Base-by-base conservation (phyloP, 208 protist genomes). In the Entamoeba moshkovskii region DNA sequence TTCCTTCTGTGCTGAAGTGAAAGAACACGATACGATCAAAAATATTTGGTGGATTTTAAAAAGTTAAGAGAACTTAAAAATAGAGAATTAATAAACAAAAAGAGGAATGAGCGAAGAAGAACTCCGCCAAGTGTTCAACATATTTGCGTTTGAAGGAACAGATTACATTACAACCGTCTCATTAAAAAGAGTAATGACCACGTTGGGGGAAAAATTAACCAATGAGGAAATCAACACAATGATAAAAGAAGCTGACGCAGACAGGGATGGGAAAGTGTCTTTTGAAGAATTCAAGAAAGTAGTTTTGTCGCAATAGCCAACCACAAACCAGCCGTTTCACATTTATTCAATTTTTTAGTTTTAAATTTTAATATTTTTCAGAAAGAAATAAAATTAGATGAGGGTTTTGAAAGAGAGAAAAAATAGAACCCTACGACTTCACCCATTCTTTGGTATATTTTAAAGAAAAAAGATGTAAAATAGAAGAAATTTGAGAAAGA, bases 91-190 rank as follows among this genome's bases (percentile, higher is more conserved):
- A 29, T 96, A 96, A 91, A 93, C 94, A 92, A 96, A 94, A 91
- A 95, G 96, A n/a, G 94, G 66, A 95, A 97, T 98, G 93, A 97
- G 97, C 92, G 97, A 98, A 91, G 96, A 98, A 73, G 97, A 98
- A 93, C 95, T 99, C 48, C 93, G 95, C 1, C 95, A 98, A 29
- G 97, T 97, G 5, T 99, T 99, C 95, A 95, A 95, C 38, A 97
- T 98, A 45, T 99, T 98, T 93, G 98, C 98, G 95, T 96, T 98
- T 42, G 97, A 98, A 52, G 98, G 98, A 93, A 98, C 97, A 0
- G 98, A 98, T 3, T 98, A 96, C 95, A 98, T 99, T 93, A 97
- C 97, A 15, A 95, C 95, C 66, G 96, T 96, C 22, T 97, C 98
- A 94, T 94, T 99, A 45, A 96, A 96, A 85, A 96, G 97, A 52